phyloP scores from a whole-genome alignment of 2,329 filamentous ascomycete genomes.

The Pyricularia sp. region DNA sequence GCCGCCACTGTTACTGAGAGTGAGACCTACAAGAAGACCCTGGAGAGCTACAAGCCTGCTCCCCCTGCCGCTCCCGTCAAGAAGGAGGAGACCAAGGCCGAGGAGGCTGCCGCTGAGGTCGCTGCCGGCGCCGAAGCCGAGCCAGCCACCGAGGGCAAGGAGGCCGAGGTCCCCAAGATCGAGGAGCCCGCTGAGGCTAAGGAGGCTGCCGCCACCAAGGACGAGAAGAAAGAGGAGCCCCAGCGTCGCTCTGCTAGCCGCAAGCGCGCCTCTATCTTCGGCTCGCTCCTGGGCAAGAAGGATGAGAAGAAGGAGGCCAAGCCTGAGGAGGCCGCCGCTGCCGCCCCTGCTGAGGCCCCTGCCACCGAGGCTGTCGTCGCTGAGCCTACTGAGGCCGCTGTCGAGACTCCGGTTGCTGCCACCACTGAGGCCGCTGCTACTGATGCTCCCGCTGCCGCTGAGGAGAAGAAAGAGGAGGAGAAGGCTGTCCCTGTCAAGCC shows the following conservation, averaged over 20 bases:
- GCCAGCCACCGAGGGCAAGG: slow-evolving; percentile 21
- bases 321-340: slow-evolving; percentile 24
- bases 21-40: slow-evolving; percentile 80
- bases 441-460: neutral
- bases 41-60: slow-evolving; percentile 58
- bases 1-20: slow-evolving; percentile 64
- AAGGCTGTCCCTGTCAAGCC: slow-evolving; percentile 20
- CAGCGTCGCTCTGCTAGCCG: slow-evolving; percentile 56
- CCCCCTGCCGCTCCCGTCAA: slow-evolving; percentile 23
- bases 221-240: slow-evolving; percentile 43
- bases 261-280: slow-evolving; percentile 59
- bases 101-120: slow-evolving; percentile 20
- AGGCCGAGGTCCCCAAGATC: slow-evolving; percentile 17
- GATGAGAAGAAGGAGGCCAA: slow-evolving; percentile 32
- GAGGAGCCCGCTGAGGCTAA: slow-evolving; percentile 18
- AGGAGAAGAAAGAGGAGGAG: slow-evolving; percentile 3
- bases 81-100: slow-evolving; percentile 26
- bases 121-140: slow-evolving; percentile 13
- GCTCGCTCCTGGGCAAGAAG: slow-evolving; percentile 47
- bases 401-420: slow-evolving; percentile 26
- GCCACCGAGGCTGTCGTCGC: slow-evolving; percentile 27
- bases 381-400: slow-evolving; percentile 21
- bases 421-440: slow-evolving; percentile 16
- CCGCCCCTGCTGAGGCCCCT: slow-evolving; percentile 21
- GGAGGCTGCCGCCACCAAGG: slow-evolving; percentile 20